These are phyloP conservation scores for Omphalea diandra DNA, from an alignment of 441 rosid genomes.

Conservation along the genomic window DNA sequence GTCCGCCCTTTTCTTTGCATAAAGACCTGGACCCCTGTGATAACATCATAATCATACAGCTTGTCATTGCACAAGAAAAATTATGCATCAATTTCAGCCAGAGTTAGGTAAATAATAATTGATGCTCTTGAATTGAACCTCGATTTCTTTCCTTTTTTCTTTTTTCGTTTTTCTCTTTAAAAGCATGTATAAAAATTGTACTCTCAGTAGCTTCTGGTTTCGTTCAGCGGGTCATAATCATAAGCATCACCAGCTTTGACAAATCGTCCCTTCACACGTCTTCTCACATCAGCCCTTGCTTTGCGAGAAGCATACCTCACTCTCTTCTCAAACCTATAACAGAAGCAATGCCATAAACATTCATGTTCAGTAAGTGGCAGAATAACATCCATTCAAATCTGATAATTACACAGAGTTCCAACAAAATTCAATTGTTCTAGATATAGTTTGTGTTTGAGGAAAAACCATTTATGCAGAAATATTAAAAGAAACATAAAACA, in stretches of 20 bases:
- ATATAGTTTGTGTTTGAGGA: neutral
- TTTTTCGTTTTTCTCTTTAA: neutral
- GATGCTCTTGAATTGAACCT: slow-evolving; percentile 31
- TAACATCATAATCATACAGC: slow-evolving; percentile 35
- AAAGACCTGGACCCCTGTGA: slow-evolving; percentile 30
- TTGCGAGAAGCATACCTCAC: slow-evolving; percentile 98
- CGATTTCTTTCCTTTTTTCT: slow-evolving; percentile 35
- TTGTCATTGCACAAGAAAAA: slow-evolving; percentile 32
- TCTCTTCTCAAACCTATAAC: slow-evolving; percentile 81
- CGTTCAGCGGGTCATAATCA: slow-evolving; percentile 88
- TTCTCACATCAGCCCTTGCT: slow-evolving; percentile 99
- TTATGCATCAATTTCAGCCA: slow-evolving; percentile 26
- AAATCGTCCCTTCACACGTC: slow-evolving; percentile 94
- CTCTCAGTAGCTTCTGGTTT: slow-evolving; percentile 83
- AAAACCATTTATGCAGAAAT: neutral
- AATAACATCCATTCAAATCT: neutral
- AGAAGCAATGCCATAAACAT: slow-evolving; percentile 16
- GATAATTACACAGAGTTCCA: slow-evolving; percentile 11
- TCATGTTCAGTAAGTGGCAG: neutral
- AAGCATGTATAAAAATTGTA: slow-evolving; percentile 36
- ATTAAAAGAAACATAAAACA: too few species aligned
- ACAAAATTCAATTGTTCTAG: slow-evolving; percentile 6
- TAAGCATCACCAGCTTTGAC: slow-evolving; percentile 96
- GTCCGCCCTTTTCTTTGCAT: slow-evolving; percentile 17
- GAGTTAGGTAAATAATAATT: slow-evolving; percentile 28